Evolutionary conservation across 192 early-diverging fungal species (phyloP).

Genomic region (Coemansia sp.): DNA sequence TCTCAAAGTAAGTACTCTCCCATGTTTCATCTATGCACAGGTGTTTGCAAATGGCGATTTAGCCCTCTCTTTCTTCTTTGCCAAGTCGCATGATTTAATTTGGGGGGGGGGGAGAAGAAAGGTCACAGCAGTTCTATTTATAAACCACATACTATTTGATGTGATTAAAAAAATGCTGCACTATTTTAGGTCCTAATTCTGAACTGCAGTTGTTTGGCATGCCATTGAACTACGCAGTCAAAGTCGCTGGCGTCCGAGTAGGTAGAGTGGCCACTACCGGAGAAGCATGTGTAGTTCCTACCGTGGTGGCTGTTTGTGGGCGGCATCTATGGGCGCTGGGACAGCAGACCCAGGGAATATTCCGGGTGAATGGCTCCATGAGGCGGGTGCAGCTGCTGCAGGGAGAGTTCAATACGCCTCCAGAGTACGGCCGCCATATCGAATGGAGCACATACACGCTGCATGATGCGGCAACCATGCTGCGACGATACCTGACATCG

Average conservation of each 20-base stretch:
- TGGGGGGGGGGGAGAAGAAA: no score
- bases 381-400: conserved; percentile 70
- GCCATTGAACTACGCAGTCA: conserved; percentile 30
- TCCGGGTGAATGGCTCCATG: conserved; percentile 71
- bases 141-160: conserved; percentile 1
- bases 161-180: not conserved
- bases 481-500: conserved; percentile 68
- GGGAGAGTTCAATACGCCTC: conserved; percentile 62
- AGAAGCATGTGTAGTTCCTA: conserved; percentile 49
- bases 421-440: conserved; percentile 60
- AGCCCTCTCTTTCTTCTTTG: no score
- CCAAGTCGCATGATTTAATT: conserved; percentile 7
- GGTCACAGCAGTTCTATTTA: not conserved
- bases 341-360: conserved; percentile 66
- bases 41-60: no score
- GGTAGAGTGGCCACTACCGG: conserved; percentile 28
- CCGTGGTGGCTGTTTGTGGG: conserved; percentile 47
- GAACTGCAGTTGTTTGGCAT: conserved; percentile 40
- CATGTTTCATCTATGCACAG: not conserved
- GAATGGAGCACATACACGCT: conserved; percentile 69
- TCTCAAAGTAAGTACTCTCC: conserved; percentile 26
- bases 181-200: conserved; percentile 21
- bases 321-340: conserved; percentile 47
- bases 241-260: conserved; percentile 37
- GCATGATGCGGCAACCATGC: conserved; percentile 75